A percentile compares a stretch with the other conserved stretches of the same genome.
Conservation (phyloP, 2,329 filamentous ascomycete genomes). For the Daldinia sp. region DNA sequence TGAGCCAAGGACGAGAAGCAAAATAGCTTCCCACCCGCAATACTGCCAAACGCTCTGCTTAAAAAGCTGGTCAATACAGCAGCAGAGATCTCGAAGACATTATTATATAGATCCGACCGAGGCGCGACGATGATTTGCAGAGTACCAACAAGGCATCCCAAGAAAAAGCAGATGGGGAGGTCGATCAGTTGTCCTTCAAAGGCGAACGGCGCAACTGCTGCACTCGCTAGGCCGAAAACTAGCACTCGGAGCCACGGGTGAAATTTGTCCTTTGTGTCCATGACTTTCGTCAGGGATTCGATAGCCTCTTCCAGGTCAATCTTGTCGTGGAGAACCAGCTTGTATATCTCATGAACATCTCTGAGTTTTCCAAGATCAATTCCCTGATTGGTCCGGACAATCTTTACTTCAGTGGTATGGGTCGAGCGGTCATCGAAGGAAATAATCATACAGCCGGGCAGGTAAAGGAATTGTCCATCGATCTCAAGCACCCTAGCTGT, state of each 20-base stretch:
- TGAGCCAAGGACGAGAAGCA: constrained; percentile 80
- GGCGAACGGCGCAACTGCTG: constrained; percentile 48
- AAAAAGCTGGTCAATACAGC: constrained; percentile 76
- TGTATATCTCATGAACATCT: constrained; percentile 82
- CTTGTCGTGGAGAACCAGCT: constrained; percentile 82
- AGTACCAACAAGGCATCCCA: constrained; percentile 50
- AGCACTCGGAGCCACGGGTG: constrained; percentile 49
- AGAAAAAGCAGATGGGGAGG: constrained; percentile 49
- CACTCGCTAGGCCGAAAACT: constrained; percentile 49
- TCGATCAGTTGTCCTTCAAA: constrained; percentile 50
- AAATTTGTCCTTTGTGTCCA: constrained; percentile 48
- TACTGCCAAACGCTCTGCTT: constrained; percentile 76
- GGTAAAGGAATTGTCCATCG: constrained; percentile 88
- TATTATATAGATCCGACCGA: constrained; percentile 75
- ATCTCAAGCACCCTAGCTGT: constrained; percentile 89
- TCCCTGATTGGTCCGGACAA: constrained; percentile 74
- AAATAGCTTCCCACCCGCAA: constrained; percentile 68
- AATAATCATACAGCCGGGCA: constrained; percentile 94
- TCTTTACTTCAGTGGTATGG: constrained; percentile 75
- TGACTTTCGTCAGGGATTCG: constrained; percentile 44
- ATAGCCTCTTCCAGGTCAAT: constrained; percentile 51
- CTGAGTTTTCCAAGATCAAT: constrained; percentile 80
- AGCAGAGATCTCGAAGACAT: constrained; percentile 66
- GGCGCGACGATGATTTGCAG: constrained; percentile 81
- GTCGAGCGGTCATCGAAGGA: constrained; percentile 81